Evolutionary conservation across 495 filamentous ascomycete genomes (phyloP), one percentile per base, ranked within the genome.

Genomic region (Aspergillus sclerotiicarbonarius): DNA sequence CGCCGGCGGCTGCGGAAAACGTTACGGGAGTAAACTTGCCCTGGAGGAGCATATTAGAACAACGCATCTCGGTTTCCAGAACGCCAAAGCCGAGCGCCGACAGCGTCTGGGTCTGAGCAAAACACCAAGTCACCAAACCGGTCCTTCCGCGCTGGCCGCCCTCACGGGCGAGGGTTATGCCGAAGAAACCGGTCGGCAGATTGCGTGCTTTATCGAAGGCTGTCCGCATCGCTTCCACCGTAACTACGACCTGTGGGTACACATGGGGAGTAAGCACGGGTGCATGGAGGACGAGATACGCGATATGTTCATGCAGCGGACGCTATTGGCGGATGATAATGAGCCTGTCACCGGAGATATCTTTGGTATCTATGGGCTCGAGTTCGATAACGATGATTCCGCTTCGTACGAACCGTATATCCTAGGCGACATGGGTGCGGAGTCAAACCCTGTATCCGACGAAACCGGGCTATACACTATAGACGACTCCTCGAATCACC

Each of bases 31-130:
- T 57, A 92, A 91, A 67, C 74, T 80, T n/a, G 84, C 81, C 49
- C 76, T 96, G 0, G 89, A 92, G 71, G 87, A 91, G 47, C 92
- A 96, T 61, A 79, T 95, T 39, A 85, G 89, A 19, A 90, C 83
- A 9, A 73, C 86, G 0, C 92, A 96, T 68, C 65, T 94, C 35
- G 84, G 85, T 4, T 74, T 84, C 43, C 63, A 62, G 35, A 76
- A 75, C 46, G 63, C 73, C 52, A 77, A 78, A 67, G 75, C 75
- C 3, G 72, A 75, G 47, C 75, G 77, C 12, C 74, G 65, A 49
- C 72, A 69, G 48, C 70, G 76, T 55, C 67, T 74, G 33, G 66
- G 72, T 7, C 54, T 67, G 8, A 62, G 64, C 13, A 67, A 69
- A 33, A 67, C 49, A 6, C 25, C 54, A n/a, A 32, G 43, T 39